Evolutionary conservation across 164 flowering plant genomes (phyloP).

Genomic region (Taxillus chinensis): DNA sequence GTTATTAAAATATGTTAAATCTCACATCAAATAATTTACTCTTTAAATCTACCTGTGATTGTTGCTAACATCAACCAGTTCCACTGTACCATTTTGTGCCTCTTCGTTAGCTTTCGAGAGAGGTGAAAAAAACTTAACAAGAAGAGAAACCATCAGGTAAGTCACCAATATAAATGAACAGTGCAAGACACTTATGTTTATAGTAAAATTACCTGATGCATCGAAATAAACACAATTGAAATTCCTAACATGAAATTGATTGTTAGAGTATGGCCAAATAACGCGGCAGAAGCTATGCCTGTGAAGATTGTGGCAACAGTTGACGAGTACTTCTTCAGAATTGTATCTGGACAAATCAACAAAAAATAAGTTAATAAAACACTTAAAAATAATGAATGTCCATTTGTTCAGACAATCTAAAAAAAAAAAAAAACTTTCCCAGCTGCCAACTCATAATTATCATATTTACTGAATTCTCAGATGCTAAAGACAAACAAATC

Average conservation of each 20-base stretch:
- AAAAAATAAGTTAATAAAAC: not conserved
- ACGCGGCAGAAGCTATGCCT: conserved; percentile 90
- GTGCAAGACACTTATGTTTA: not conserved
- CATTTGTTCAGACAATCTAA: too few species aligned
- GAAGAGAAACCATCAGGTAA: conserved; percentile 6
- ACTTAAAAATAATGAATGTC: too few species aligned
- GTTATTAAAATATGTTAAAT: too few species aligned
- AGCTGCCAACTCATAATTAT: not conserved
- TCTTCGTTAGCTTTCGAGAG: conserved; percentile 83
- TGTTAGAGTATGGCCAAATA: conserved; percentile 91
- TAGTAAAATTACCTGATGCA: conserved; percentile 78
- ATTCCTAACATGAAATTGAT: conserved; percentile 88
- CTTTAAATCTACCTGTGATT: conserved; percentile 33
- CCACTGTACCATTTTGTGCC: conserved; percentile 45
- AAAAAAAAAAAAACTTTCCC: not conserved
- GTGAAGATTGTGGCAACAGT: conserved; percentile 99
- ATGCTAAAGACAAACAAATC: not conserved
- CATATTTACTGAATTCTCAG: not conserved
- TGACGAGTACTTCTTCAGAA: conserved; percentile 97
- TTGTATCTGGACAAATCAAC: conserved; percentile 54
- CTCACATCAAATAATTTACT: too few species aligned
- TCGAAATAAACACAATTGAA: conserved; percentile 97
- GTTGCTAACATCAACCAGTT: conserved; percentile 36
- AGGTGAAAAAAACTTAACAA: conserved; percentile 78
- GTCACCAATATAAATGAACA: not conserved